Conservation (phyloP, 2,329 filamentous ascomycete genomes). For the Cytospora piceicola region DNA sequence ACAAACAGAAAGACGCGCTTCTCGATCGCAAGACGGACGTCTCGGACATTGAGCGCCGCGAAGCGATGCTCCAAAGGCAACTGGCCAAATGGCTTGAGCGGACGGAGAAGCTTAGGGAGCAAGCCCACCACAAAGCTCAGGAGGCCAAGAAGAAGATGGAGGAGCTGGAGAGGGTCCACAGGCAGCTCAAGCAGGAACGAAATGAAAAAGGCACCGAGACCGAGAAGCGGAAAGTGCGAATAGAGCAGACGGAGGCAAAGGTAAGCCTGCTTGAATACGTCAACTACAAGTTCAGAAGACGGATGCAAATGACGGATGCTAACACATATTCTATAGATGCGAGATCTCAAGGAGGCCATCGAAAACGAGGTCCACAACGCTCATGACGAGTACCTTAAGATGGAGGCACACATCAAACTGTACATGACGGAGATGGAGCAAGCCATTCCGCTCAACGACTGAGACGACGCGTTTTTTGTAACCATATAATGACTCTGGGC, state of each 20-base stretch:
- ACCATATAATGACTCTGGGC: constrained; percentile 35
- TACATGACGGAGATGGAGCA: constrained; percentile 99
- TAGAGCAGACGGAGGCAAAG: constrained; percentile 99
- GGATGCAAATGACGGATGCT: constrained; percentile 35
- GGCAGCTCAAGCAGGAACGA: constrained; percentile 80
- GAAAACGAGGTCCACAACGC: constrained; percentile 90
- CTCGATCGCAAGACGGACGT: constrained; percentile 88
- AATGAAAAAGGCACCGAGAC: constrained; percentile 88
- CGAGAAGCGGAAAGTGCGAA: constrained; percentile 87
- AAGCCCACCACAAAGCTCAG: constrained; percentile 79
- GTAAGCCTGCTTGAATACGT: constrained; percentile 50
- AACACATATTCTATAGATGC: constrained; percentile 67
- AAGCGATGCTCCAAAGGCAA: constrained; percentile 82
- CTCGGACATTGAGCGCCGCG: constrained; percentile 86
- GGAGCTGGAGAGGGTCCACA: constrained; percentile 78
- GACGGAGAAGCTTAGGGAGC: constrained; percentile 80
- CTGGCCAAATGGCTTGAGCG: constrained; percentile 83
- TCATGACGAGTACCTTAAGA: constrained; percentile 93
- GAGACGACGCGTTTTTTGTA: constrained; percentile 31
- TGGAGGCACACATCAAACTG: constrained; percentile 94
- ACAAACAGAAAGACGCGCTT: constrained; percentile 82
- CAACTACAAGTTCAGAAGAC: neutral
- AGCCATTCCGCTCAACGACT: constrained; percentile 55
- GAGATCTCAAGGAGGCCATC: constrained; percentile 95
- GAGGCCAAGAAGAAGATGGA: constrained; percentile 89